These are phyloP conservation scores for Tanozyma kutaoensis DNA, from an alignment of 805 yeast species.

Conservation along the genomic window DNA sequence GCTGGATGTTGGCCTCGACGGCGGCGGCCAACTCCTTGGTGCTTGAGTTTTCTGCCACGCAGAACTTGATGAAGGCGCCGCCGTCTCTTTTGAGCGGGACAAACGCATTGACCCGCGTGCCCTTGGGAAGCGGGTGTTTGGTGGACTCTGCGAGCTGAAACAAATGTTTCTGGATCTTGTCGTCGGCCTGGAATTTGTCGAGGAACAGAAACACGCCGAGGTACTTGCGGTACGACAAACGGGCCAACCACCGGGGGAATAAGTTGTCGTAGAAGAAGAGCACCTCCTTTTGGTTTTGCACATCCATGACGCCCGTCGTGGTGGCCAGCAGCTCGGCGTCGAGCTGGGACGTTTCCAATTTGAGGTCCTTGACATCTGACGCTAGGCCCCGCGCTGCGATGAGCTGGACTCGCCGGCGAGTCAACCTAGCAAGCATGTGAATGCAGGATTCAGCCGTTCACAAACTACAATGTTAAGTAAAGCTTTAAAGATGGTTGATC, in stretches of 20 bases:
- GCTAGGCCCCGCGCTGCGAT: too few relatives aligned
- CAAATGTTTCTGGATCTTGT: neutral
- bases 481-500: too few relatives aligned
- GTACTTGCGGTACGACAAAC: slow-evolving; percentile 9
- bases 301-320: slow-evolving; percentile 28
- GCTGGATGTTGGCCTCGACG: slow-evolving; percentile 33
- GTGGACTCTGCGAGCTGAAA: slow-evolving; percentile 4
- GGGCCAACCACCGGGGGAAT: slow-evolving; percentile 16
- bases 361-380: slow-evolving; percentile 20
- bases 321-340: slow-evolving; percentile 19
- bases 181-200: slow-evolving; percentile 1
- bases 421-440: too few relatives aligned
- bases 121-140: slow-evolving; percentile 16
- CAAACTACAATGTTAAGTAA: too few relatives aligned
- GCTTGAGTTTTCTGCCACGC: slow-evolving; percentile 38
- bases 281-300: slow-evolving; percentile 14
- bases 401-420: too few relatives aligned
- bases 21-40: slow-evolving; percentile 39
- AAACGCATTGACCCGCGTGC: slow-evolving; percentile 37
- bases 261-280: slow-evolving; percentile 24
- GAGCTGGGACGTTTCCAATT: slow-evolving; percentile 14
- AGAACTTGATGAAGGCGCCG: slow-evolving; percentile 80
- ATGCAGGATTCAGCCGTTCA: too few relatives aligned
- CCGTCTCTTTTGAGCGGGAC: slow-evolving; percentile 76
- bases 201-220: slow-evolving; percentile 3